Base-by-base conservation (phyloP, 768 basidiomycete species). In the Chalciporus sphaerocephalus region DNA sequence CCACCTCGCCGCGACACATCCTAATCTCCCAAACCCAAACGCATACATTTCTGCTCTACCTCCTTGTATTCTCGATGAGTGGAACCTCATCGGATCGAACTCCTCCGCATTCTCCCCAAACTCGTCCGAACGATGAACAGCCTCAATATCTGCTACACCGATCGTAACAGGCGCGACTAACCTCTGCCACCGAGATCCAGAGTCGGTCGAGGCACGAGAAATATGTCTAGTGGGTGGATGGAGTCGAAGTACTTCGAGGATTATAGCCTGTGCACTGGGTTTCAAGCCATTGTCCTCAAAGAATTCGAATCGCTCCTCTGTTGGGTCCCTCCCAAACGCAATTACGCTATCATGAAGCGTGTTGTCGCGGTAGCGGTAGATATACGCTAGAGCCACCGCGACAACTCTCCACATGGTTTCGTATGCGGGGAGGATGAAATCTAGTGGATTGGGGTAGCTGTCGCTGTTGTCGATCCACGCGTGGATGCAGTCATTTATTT, bases 391-490 rank as follows among this genome's bases (percentile, higher is more conserved):
- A 0, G 74, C 72, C 1, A 78, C 57, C 0, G 80, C 80, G 20
- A 82, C 74, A 20, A 85, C 74, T 0, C 81, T 70, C 82, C 83
- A 84, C 47, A 81, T 64, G 0, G 81, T 82, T 51, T 84, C 83
- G 62, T 74, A 85, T 0, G 80, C 64, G 0, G 83, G 83, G 9
- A 84, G 70, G 36, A 84, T 70, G 32, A 75, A 73, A 38, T 84
- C 69, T 0, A 83, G 51, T 0, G 81, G 80, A 2, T 55, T 55
- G 7, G 53, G 47, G n/a, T 54, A 48, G 6, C 28, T 47, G 0
- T 67, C 64, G 2, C 15, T 45, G 1, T 57, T 50, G 24, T 66
- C 62, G 20, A 83, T 48, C 50, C 83, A 73, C 2, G 22, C 32
- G 16, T 57, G 40, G 6, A 64, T 40, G 5, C 53, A 58, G 0